phyloP scores from a whole-genome alignment of 164 flowering plant species.

The Nelumbo lutea region DNA sequence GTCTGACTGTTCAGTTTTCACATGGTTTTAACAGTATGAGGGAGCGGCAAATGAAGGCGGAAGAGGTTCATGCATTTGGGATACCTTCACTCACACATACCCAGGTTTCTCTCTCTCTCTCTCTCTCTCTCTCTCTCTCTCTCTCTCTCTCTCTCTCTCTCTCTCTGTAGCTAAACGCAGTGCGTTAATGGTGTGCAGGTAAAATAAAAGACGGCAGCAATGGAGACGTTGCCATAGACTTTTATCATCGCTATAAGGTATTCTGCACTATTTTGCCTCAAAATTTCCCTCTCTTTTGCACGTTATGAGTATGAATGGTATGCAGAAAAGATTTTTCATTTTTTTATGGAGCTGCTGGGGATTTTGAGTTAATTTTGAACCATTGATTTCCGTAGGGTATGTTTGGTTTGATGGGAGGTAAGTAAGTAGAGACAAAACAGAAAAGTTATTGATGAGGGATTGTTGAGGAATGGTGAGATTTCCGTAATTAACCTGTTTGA shows the following conservation, averaged over 20 bases:
- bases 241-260: conserved; percentile 46
- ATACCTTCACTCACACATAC: conserved; percentile 31
- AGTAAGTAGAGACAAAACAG: no score
- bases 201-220: conserved; percentile 32
- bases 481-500: not conserved
- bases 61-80: conserved; percentile 45
- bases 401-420: no score
- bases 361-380: no score
- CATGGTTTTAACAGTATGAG: conserved; percentile 28
- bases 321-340: no score
- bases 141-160: not conserved
- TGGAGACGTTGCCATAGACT: conserved; percentile 37
- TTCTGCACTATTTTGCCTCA: no score
- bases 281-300: no score
- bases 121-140: conserved; percentile 9
- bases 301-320: no score
- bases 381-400: no score
- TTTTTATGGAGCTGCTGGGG: no score
- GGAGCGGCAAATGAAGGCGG: conserved; percentile 47
- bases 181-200: conserved; percentile 14
- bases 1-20: not conserved
- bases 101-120: conserved; percentile 23
- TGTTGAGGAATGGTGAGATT: no score
- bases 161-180: not conserved
- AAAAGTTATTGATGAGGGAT: no score